phyloP scores from a whole-genome alignment of 2,329 filamentous ascomycete species.

The Achaetomium macrosporum region DNA sequence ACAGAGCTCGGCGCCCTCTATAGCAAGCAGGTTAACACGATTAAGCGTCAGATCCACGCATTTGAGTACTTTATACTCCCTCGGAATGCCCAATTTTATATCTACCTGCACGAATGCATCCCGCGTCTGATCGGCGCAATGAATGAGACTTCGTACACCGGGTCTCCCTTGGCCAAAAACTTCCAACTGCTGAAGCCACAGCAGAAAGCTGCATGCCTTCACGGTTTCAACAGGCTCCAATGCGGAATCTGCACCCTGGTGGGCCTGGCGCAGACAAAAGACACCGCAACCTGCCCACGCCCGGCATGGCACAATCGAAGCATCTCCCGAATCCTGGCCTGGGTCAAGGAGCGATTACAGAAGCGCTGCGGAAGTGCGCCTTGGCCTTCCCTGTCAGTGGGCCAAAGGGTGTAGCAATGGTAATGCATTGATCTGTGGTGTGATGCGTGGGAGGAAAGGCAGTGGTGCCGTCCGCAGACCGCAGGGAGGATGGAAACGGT shows the following conservation, averaged over 20 bases:
- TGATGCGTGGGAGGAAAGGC: too few species aligned
- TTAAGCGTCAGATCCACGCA: constrained; percentile 5
- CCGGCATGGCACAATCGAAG: constrained; percentile 4
- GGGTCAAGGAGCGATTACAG: not conserved
- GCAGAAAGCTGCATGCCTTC: constrained; percentile 11
- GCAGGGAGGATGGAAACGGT: too few species aligned
- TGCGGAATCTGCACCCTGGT: constrained; percentile 12
- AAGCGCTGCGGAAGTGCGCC: not conserved
- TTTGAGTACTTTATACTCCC: constrained; percentile 10
- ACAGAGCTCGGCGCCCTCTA: constrained; percentile 8
- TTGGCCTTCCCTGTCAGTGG: too few species aligned
- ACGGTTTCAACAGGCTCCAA: constrained; percentile 4
- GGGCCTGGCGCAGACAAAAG: constrained; percentile 15
- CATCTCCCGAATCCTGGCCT: not conserved
- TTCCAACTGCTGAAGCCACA: constrained; percentile 7
- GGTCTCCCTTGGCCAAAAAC: constrained; percentile 6
- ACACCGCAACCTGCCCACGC: constrained; percentile 10
- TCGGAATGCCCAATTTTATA: constrained; percentile 3
- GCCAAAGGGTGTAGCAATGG: too few species aligned
- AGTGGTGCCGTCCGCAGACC: too few species aligned
- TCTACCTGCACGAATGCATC: constrained; percentile 3
- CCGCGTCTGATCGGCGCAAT: constrained; percentile 9
- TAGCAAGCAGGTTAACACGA: constrained; percentile 3
- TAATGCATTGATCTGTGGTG: too few species aligned
- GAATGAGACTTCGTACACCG: not conserved